phyloP scores from a whole-genome alignment of 202 grass and related monocot genomes.

The Schoenoplectus tabernaemontani region DNA sequence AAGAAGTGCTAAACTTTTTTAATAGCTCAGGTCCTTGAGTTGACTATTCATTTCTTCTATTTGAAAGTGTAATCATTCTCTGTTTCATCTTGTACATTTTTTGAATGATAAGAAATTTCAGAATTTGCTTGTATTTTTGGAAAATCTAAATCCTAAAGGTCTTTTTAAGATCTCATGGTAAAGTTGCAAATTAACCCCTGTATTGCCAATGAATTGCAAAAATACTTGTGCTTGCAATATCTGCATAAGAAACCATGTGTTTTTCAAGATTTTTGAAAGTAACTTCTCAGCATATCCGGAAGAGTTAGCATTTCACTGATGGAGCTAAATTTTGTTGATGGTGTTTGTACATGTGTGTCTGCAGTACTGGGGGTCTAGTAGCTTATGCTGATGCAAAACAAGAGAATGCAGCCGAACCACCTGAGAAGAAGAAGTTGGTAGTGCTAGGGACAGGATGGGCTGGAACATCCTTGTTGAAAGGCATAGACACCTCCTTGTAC shows the following conservation, averaged over 20 bases:
- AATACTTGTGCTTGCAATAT: neutral
- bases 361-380: conserved; percentile 72
- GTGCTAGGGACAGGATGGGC: conserved; percentile 97
- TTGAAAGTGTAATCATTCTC: neutral
- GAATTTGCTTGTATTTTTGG: neutral
- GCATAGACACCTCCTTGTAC: conserved; percentile 65
- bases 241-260: neutral
- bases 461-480: conserved; percentile 72
- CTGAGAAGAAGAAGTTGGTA: conserved; percentile 69
- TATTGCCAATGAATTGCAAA: neutral
- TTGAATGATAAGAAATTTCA: neutral
- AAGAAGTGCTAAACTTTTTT: neutral
- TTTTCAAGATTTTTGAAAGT: neutral
- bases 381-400: conserved; percentile 67
- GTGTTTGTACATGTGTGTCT: neutral
- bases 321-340: neutral
- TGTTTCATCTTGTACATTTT: neutral
- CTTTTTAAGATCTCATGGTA: neutral
- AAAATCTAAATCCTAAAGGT: neutral
- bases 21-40: neutral
- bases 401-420: conserved; percentile 28
- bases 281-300: neutral
- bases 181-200: neutral
- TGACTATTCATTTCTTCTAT: neutral
- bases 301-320: neutral